Evolutionary conservation across 1,284 basidiomycete species (phyloP), one percentile per base, ranked within the genome.

Genomic region (Xerocomus amazonicus): DNA sequence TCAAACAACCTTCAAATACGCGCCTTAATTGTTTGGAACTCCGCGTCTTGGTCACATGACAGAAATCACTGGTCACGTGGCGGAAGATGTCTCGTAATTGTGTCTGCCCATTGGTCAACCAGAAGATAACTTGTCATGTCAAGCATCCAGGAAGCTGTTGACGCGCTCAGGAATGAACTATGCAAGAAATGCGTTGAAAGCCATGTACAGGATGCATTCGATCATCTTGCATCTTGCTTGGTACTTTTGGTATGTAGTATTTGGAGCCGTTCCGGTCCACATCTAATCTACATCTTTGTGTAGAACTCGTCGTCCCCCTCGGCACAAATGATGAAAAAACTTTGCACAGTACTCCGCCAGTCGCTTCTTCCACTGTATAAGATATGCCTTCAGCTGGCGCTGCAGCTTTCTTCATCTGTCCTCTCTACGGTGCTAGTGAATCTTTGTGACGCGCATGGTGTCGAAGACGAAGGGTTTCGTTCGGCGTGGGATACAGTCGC

Each of bases 401-500:
- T 77, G 38, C 59, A 62, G 2, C 64, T 71, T 49, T 62, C 65
- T 32, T 56, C 63, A 14, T 58, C 61, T 31, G 51, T 76, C 16
- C 61, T 74, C 38, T 58, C 58, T 17, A 58, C 54, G 9, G 63
- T 75, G 7, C 59, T 70, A 37, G 59, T 66, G 14, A 69, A 65
- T 47, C 52, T 70, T 39, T 48, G 52, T 10, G 50, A 60, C 17
- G 45, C 56, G 13, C 44, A 48, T n/a, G 42, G 49, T 31, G 13
- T 34, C 12, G 57, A 50, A 31, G 56, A 62, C 33, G 41, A 54
- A 10, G 49, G 27, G 9, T 41, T 51, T 13, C 57, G 51, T 16
- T 53, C 51, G 3, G 51, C 54, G 9, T 78, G 75, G 75, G 73
- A 76, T 58, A 51, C 47, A 23, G 57, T 70, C 14, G 67, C 68